Conservation (phyloP, 805 yeast species). For the Barnettozyma salicaria region DNA sequence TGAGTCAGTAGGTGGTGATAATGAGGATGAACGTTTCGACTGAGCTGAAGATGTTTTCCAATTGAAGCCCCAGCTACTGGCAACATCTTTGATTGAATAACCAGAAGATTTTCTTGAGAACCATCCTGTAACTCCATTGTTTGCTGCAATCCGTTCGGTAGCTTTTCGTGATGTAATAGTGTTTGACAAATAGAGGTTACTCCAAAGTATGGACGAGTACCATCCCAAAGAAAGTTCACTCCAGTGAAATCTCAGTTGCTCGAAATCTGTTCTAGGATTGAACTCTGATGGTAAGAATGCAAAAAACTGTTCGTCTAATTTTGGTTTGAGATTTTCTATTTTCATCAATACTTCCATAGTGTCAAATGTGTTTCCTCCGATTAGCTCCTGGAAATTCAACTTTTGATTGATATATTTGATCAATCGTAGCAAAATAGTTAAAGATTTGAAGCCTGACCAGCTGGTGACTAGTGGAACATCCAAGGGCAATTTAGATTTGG, state of each 20-base stretch:
- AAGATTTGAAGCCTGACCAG: conserved; percentile 49
- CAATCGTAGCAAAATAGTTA: conserved; percentile 34
- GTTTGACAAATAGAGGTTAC: conserved; percentile 38
- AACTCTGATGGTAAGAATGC: conserved; percentile 31
- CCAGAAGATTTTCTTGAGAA: conserved; percentile 22
- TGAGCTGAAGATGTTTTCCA: conserved; percentile 21
- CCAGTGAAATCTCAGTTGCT: conserved; percentile 56
- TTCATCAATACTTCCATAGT: conserved; percentile 32
- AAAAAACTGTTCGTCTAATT: conserved; percentile 5
- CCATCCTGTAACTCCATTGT: conserved; percentile 16
- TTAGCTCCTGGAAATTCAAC: conserved; percentile 24
- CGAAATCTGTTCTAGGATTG: conserved; percentile 30
- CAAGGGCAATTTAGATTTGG: conserved; percentile 46
- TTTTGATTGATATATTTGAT: conserved; percentile 26
- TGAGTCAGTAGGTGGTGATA: conserved; percentile 3
- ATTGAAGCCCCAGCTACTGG: conserved; percentile 34
- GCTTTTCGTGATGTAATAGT: conserved; percentile 9
- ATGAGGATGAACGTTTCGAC: conserved; percentile 2
- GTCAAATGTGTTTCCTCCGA: conserved; percentile 18
- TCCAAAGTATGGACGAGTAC: conserved; percentile 66
- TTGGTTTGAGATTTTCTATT: conserved; percentile 29
- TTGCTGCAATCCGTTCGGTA: conserved; percentile 3
- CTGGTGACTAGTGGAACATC: conserved; percentile 43
- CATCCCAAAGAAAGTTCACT: conserved; percentile 60
- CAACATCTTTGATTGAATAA: conserved; percentile 27